These are phyloP conservation scores for Brassica balearica DNA, from an alignment of 441 rosid species.

Conservation along the genomic window DNA sequence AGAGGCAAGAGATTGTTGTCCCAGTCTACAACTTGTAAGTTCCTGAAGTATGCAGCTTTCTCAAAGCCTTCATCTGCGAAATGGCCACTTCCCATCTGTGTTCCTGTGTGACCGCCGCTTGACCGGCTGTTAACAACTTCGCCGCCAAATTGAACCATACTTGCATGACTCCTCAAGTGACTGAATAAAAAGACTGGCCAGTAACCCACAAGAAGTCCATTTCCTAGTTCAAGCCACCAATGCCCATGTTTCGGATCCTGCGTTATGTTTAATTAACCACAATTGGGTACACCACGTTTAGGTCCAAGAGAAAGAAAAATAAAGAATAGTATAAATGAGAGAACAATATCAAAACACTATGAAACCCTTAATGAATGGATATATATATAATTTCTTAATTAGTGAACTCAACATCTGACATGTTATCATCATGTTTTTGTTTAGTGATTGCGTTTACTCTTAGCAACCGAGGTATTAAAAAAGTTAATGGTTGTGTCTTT, in stretches of 20 bases:
- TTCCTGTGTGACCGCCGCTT: slow-evolving; percentile 64
- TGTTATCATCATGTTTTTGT: too few species aligned
- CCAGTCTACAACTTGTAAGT: slow-evolving; percentile 72
- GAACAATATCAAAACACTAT: slow-evolving; percentile 12
- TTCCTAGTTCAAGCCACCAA: slow-evolving; percentile 79
- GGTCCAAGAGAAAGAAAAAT: neutral
- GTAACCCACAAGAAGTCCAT: slow-evolving; percentile 70
- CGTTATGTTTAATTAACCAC: slow-evolving; percentile 13
- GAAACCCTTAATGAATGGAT: slow-evolving; percentile 2
- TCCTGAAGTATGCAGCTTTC: slow-evolving; percentile 71
- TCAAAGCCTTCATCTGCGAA: slow-evolving; percentile 71
- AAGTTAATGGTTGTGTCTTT: neutral
- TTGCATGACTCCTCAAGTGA: slow-evolving; percentile 73
- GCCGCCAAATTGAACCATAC: slow-evolving; percentile 80
- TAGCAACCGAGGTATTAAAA: neutral
- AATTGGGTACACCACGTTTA: neutral
- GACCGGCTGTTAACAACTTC: slow-evolving; percentile 72
- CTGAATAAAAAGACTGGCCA: slow-evolving; percentile 75
- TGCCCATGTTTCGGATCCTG: slow-evolving; percentile 82
- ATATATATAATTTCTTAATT: neutral
- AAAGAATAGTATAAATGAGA: slow-evolving; percentile 31
- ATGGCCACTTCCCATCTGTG: slow-evolving; percentile 84
- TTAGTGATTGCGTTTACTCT: too few species aligned
- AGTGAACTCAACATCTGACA: too few species aligned
- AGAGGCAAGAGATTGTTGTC: slow-evolving; percentile 71